These are phyloP conservation scores for Cladophialophora exuberans DNA, from an alignment of 2,329 filamentous ascomycete species.

Conservation along the genomic window DNA sequence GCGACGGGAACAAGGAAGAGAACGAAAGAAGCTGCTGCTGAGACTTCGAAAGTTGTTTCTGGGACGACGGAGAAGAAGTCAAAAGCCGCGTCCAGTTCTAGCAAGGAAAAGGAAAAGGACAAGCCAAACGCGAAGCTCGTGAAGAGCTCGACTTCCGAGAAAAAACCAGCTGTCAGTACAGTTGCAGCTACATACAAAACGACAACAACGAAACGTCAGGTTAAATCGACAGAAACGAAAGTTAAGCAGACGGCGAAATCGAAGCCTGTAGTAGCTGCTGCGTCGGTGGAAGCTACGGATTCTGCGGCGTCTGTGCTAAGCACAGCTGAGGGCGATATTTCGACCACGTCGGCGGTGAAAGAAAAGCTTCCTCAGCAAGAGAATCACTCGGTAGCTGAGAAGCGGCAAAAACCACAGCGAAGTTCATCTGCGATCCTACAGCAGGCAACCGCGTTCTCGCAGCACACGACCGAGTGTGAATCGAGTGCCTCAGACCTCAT, in stretches of 20 bases:
- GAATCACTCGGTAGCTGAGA: not conserved
- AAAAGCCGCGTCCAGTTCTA: not conserved
- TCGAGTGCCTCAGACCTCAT: conserved; percentile 1
- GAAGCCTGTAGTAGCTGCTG: not conserved
- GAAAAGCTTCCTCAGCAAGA: not conserved
- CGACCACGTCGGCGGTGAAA: not conserved
- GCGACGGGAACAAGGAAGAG: too few relatives aligned
- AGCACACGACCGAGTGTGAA: conserved; percentile 11
- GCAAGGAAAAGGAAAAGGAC: not conserved
- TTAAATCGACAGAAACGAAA: not conserved
- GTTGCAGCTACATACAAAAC: not conserved
- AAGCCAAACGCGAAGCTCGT: not conserved
- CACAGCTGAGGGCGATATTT: too few relatives aligned
- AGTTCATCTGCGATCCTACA: conserved; percentile 19
- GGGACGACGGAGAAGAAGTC: too few relatives aligned
- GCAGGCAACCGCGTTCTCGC: conserved; percentile 19
- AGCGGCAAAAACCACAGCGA: not conserved
- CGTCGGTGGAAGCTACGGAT: not conserved
- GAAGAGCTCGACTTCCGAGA: not conserved
- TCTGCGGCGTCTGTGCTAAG: too few relatives aligned
- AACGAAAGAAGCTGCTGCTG: not conserved
- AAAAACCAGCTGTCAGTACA: too few relatives aligned
- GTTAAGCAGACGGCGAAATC: not conserved
- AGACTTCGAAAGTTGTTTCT: too few relatives aligned
- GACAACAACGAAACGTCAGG: too few relatives aligned